Evolutionary conservation across 805 yeast genomes (phyloP).

Genomic region (Sugiyamaella boreocaroliniensis): DNA sequence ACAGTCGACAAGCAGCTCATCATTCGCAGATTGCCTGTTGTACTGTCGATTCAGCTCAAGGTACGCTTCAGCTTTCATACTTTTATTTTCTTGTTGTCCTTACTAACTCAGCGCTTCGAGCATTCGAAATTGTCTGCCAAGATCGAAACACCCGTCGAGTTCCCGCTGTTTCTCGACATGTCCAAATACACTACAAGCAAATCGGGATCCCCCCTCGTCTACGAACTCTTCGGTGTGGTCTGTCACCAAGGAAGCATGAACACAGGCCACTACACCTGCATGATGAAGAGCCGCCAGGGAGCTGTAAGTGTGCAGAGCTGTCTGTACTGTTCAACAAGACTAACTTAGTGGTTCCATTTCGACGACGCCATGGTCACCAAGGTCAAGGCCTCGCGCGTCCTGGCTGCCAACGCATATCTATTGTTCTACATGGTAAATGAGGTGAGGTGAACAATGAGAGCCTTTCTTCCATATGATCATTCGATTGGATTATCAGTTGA

Average conservation of each 20-base stretch:
- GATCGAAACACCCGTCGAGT: slow-evolving; percentile 64
- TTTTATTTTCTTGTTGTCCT: background rate
- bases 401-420: slow-evolving; percentile 69
- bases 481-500: background rate
- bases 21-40: slow-evolving; percentile 64
- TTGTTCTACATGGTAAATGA: slow-evolving; percentile 38
- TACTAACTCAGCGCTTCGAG: slow-evolving; percentile 11
- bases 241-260: slow-evolving; percentile 89
- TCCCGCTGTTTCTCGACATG: slow-evolving; percentile 71
- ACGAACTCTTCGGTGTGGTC: slow-evolving; percentile 80
- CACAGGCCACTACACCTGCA: slow-evolving; percentile 90
- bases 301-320: background rate
- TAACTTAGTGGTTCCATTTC: slow-evolving; percentile 67
- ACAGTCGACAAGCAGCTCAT: slow-evolving; percentile 67
- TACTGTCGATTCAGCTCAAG: slow-evolving; percentile 78
- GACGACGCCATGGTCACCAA: slow-evolving; percentile 80
- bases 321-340: slow-evolving; percentile 3
- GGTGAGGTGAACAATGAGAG: background rate
- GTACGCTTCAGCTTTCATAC: background rate
- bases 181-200: slow-evolving; percentile 41
- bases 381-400: slow-evolving; percentile 58
- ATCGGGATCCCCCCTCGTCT: slow-evolving; percentile 37
- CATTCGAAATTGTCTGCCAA: slow-evolving; percentile 43
- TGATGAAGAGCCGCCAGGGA: slow-evolving; percentile 63
- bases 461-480: background rate